Base-by-base conservation (phyloP, 2,329 filamentous ascomycete species). In the Pseudopithomyces chartarum region DNA sequence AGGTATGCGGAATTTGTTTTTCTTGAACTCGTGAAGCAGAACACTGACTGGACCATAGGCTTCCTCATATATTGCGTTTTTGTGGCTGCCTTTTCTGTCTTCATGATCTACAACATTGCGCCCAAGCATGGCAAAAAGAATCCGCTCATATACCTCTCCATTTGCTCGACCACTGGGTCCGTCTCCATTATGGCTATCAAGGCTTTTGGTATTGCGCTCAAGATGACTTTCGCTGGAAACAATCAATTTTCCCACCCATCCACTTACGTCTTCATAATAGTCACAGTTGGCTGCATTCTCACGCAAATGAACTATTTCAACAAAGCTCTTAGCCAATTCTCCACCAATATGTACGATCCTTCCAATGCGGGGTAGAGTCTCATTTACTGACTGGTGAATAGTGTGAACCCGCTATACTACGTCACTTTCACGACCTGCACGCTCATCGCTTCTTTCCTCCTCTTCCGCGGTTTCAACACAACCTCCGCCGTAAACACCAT, bases 241-340 rank as follows among this genome's bases (percentile, higher is more conserved):
- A 99, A 99, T 78, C 95, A 99, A 77, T 97, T 99, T 76, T 87
- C 86, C 5, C 91, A 96, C 67, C 91, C 96, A 2, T 97, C 92
- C 48, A 99, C 96, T 57, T 99, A 99, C 69, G 93, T 97, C 61
- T 99, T 99, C 76, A 88, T 94, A 78, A 97, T 99, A 64, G 86
- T 98, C 63, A 95, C 93, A 0, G 83, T 84, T 2, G 91, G 97
- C 62, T 99, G 95, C 81, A 98, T 99, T 73, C 77, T 99, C 65
- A 97, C 93, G 8, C 95, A 99, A 82, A 98, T 99, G 95, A 99
- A 99, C 78, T 99, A 99, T 78, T 97, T 99, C 79, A 99, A 99
- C 83, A 99, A 99, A 79, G 95, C 95, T 7, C 81, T 99, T 58
- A 96, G 92, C 76, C 92, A 96, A 70, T 99, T 98, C 79, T 94